Conservation (phyloP, 768 basidiomycete species). For the Nevesoporus exiguus region DNA sequence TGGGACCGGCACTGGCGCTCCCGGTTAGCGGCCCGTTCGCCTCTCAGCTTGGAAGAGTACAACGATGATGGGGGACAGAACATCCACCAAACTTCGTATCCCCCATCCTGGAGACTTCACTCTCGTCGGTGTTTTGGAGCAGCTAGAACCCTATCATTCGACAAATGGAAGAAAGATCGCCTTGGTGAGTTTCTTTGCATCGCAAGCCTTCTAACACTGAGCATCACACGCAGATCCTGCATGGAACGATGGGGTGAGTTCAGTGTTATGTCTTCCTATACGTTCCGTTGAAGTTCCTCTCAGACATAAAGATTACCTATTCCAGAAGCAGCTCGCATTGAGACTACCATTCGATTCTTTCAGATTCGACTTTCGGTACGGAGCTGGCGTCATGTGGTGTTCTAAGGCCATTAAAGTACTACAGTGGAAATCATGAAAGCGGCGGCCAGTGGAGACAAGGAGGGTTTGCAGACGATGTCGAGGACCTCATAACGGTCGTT, state of each 20-base stretch:
- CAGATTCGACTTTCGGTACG: conserved; percentile 83
- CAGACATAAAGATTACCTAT: conserved; percentile 85
- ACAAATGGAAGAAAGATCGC: conserved; percentile 61
- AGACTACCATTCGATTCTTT: conserved; percentile 75
- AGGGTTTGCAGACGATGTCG: conserved; percentile 55
- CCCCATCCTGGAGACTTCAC: conserved; percentile 48
- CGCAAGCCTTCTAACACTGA: conserved; percentile 10
- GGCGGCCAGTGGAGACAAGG: conserved; percentile 63
- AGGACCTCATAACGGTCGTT: conserved; percentile 65
- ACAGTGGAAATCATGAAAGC: conserved; percentile 76
- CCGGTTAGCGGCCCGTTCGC: not conserved
- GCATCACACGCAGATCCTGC: conserved; percentile 56
- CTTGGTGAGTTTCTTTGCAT: conserved; percentile 44
- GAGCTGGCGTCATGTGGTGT: not conserved
- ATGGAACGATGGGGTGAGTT: conserved; percentile 74
- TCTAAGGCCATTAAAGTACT: conserved; percentile 1
- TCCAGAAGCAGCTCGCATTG: conserved; percentile 67
- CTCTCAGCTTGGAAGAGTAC: conserved; percentile 5
- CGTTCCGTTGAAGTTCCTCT: not conserved
- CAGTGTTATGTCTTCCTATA: not conserved
- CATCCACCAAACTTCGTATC: conserved; percentile 50
- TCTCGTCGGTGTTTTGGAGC: conserved; percentile 62
- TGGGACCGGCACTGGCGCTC: conserved; percentile 8
- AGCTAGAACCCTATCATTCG: conserved; percentile 45
- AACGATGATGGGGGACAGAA: conserved; percentile 22